Base-by-base conservation (phyloP, 106 monocot species). In the Apostasia ramifera region DNA sequence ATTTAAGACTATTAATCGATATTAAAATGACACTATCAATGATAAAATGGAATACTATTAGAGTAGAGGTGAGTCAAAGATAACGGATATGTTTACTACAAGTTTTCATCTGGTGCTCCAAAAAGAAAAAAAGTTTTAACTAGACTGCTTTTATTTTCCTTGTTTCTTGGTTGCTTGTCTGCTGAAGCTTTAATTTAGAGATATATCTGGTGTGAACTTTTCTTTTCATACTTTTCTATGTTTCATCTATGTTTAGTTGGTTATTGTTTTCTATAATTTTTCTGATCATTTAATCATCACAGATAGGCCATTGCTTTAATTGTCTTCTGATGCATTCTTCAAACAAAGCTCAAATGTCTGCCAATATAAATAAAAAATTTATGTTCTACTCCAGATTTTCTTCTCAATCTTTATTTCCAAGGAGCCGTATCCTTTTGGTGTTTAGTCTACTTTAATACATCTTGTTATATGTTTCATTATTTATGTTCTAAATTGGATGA, bases 331-430 rank as follows among this genome's bases (percentile, higher is more conserved):
- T 44, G 46, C 47, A 38, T 48, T 65, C 47, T 65, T 6, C 65
- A 48, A 48, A 14, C 48, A 65, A 26, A 48, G 12, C 11, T 14
- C 26, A 48, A 48, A 44, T 65, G 46, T 46, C 14, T 4, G 48
- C 14, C 0, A 7, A 47, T 65, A 48, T 65, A 48, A 26, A 65
- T 46, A 65, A 48, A 37, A 65, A 65, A 26, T 47, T 65, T 8
- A 65, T 65, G 65, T 65, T 65, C 37, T 65, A 65, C 48, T 41
- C 15, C 12, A 65, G 65, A 49, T 12, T 6, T 37, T 65, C 65
- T 26, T 48, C 49, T 0, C 46, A 65, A 43, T 65, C 65, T 43
- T 26, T 65, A 8, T 65, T 65, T 47, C 65, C 65, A 65, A 65
- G 48, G 47, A n/a, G 15, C 1, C 46, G 65, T 65, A 65, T 65